Percentiles rank a stretch among this genome's conserved stretches.
Evolutionary conservation across 306 rosid species (phyloP).

Genomic region (Echinosophora koreensis): DNA sequence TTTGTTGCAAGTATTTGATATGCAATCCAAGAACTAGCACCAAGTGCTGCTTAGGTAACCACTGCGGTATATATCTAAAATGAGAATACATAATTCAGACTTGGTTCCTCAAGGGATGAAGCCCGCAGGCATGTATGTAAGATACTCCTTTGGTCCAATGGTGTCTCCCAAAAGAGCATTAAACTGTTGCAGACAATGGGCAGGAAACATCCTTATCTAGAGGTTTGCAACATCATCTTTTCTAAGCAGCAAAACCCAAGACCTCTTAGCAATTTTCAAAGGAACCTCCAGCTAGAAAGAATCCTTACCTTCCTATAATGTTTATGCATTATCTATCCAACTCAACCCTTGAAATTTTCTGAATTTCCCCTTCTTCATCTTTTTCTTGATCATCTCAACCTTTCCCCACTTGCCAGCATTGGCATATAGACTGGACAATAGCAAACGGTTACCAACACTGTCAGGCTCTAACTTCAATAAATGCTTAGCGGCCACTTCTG

Average conservation of each 20-base stretch:
- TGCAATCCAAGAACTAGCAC: conserved; percentile 2
- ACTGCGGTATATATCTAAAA: not conserved
- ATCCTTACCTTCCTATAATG: conserved; percentile 26
- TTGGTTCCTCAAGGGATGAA: not conserved
- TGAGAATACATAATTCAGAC: not conserved
- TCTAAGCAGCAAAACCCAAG: conserved; percentile 14
- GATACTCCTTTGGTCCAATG: conserved; percentile 17
- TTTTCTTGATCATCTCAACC: conserved; percentile 76
- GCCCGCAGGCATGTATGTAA: not conserved
- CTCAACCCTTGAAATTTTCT: conserved; percentile 82
- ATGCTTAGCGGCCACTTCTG: conserved; percentile 80
- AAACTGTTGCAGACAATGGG: not conserved
- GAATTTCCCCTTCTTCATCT: conserved; percentile 63
- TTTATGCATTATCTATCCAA: conserved; percentile 71
- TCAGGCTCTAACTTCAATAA: conserved; percentile 78
- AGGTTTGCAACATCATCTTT: conserved; percentile 4
- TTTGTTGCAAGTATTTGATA: conserved; percentile 10
- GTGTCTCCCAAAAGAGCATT: conserved; percentile 4
- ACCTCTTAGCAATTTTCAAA: conserved; percentile 29
- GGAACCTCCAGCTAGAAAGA: conserved; percentile 33
- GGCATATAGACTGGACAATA: conserved; percentile 75
- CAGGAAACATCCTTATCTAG: not conserved
- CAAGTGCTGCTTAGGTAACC: conserved; percentile 12
- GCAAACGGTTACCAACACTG: conserved; percentile 73
- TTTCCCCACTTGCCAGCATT: conserved; percentile 78